A percentile compares a stretch with the other conserved stretches of the same genome.
phyloP scores from a whole-genome alignment of 2,329 filamentous ascomycete genomes.

The Sporothrix brunneoviolacea region DNA sequence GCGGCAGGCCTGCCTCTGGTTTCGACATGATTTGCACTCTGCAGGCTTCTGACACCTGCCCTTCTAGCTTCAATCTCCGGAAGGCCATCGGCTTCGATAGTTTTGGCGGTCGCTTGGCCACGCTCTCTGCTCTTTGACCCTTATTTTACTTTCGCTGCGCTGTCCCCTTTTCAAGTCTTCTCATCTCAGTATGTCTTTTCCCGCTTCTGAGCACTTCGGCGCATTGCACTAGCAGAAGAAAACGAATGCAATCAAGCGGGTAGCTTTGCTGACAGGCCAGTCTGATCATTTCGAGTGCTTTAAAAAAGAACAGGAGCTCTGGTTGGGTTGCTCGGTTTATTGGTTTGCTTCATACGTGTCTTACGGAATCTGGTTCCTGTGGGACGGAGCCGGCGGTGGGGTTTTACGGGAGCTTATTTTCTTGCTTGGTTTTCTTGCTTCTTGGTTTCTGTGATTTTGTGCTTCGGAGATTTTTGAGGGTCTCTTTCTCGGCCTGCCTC shows the following conservation, averaged over 20 bases:
- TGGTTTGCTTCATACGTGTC: background rate
- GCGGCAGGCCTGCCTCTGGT: no score
- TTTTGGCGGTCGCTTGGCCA: background rate
- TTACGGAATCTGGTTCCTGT: background rate
- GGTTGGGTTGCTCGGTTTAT: no score
- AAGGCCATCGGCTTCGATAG: conserved; percentile 14
- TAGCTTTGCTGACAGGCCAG: no score
- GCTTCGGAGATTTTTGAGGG: no score
- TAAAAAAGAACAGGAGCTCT: no score
- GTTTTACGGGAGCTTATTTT: background rate
- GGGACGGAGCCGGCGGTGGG: no score
- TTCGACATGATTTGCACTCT: background rate
- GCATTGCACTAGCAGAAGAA: no score
- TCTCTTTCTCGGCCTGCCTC: no score
- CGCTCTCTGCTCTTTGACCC: background rate
- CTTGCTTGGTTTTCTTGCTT: background rate
- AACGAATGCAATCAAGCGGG: no score
- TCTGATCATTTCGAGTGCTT: no score
- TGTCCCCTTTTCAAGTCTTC: background rate
- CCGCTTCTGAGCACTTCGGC: no score
- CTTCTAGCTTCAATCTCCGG: conserved; percentile 3
- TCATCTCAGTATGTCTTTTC: no score
- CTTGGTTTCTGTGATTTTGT: background rate
- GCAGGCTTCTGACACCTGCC: background rate
- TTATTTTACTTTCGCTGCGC: background rate